Percentiles rank a stretch among this genome's conserved stretches.
phyloP scores from a whole-genome alignment of 768 basidiomycete genomes.

The Leccinum imitatum region DNA sequence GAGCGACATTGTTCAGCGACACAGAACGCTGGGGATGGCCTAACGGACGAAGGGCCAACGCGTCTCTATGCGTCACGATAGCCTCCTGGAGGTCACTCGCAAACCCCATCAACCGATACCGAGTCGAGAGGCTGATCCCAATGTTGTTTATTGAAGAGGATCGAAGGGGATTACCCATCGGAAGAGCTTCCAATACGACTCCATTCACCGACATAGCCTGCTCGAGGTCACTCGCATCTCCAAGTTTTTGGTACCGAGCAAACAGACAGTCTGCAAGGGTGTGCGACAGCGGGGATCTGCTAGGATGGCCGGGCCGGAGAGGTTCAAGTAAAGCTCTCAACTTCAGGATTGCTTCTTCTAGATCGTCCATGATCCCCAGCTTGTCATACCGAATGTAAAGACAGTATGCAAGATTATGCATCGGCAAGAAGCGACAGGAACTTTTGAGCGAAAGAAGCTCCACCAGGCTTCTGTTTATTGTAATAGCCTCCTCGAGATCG shows the following conservation, averaged over 20 bases:
- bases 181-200: background rate
- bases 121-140: conserved; percentile 11
- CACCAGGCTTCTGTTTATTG: background rate
- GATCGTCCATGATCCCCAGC: background rate
- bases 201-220: background rate
- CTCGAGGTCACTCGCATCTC: background rate
- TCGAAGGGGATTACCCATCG: conserved; percentile 8
- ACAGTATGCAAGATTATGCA: conserved; percentile 2
- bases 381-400: background rate
- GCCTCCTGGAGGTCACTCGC: conserved; percentile 22
- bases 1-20: conserved; percentile 1
- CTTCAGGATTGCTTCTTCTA: background rate
- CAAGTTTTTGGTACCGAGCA: background rate
- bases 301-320: background rate
- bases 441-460: background rate
- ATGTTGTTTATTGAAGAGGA: conserved; percentile 12
- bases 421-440: background rate
- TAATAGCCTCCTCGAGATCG: conserved; percentile 1
- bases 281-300: background rate
- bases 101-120: background rate
- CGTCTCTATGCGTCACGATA: conserved; percentile 11
- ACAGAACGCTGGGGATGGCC: background rate
- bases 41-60: background rate
- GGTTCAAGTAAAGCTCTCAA: background rate
- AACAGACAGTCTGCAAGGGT: background rate